phyloP scores from a whole-genome alignment of 2,329 filamentous ascomycete species.

The Aspergillus alliaceus region DNA sequence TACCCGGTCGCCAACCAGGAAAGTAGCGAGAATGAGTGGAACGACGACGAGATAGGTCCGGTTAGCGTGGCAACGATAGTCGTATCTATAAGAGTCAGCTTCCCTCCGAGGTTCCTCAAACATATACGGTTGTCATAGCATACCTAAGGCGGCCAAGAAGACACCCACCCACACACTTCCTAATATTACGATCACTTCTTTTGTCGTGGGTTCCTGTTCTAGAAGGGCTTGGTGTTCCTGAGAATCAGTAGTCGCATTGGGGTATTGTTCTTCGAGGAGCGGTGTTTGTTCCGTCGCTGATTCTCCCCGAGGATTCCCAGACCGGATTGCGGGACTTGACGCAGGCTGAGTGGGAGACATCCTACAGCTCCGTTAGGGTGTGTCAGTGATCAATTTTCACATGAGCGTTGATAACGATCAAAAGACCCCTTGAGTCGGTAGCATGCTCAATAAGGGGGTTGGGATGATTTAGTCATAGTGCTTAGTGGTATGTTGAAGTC shows the following conservation, averaged over 20 bases:
- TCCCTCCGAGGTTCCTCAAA: background rate
- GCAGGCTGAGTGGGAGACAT: slow-evolving; percentile 12
- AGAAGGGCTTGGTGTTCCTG: slow-evolving; percentile 21
- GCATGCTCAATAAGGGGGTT: background rate
- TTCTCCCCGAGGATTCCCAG: background rate
- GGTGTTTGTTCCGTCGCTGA: slow-evolving; percentile 33
- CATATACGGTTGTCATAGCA: background rate
- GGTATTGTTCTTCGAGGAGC: slow-evolving; percentile 24
- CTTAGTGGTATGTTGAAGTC: background rate
- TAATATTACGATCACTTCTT: slow-evolving; percentile 50
- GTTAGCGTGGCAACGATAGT: slow-evolving; percentile 85
- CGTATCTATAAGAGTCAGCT: slow-evolving; percentile 52
- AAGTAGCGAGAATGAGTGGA: slow-evolving; percentile 75
- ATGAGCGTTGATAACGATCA: background rate
- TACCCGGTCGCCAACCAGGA: slow-evolving; percentile 89
- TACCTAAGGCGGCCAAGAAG: slow-evolving; percentile 58
- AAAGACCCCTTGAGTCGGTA: background rate
- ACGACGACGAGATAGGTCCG: slow-evolving; percentile 78
- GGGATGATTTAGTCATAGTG: background rate
- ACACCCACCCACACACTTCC: slow-evolving; percentile 54
- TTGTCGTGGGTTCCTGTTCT: slow-evolving; percentile 48
- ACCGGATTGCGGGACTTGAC: slow-evolving; percentile 2
- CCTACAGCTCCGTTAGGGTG: background rate
- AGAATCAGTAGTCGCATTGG: slow-evolving; percentile 9
- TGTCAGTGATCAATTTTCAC: background rate